Base-by-base conservation (phyloP, 2,329 filamentous ascomycete genomes). In the Grosmannia serpens region DNA sequence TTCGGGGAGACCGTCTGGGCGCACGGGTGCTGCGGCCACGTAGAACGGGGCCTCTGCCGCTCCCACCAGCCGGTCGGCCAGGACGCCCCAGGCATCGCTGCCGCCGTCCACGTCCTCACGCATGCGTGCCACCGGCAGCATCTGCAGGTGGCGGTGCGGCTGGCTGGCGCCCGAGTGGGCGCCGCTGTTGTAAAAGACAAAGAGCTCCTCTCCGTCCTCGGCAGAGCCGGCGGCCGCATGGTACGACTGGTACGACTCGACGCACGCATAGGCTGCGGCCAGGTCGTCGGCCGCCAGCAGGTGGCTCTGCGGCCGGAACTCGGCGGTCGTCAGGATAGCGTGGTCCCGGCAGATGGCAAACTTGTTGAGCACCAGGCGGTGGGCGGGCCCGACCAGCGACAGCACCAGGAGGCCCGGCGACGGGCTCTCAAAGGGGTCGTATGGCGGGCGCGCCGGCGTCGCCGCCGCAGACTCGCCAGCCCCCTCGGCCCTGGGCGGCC, bases 341-440 rank as follows among this genome's bases (percentile, higher is more conserved):
- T 90, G 87, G 65, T 84, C 78, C 0, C 81, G 78, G 38, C 88
- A 84, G 54, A 90, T 72, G 54, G 87, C 85, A 65, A 87, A 90
- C 69, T 89, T 90, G 75, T 90, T 90, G 47, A 90, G 74, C 1
- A 90, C 81, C 49, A 89, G 75, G 60, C 78, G 76, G 69, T 90
- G 86, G 10, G 73, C 69, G 0, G 57, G 52, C 13, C 58, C 57
- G 3, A 63, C 33, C 22, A 81, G 73, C 1, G 73, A 74, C 9
- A 87, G 66, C 50, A 84, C 70, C 44, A 85, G 73, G 58, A 86
- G 77, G 11, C 81, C 72, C 3, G 73, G 65, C 0, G 77, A 69
- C 0, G 85, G 85, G 60, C 82, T 75, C 38, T 80, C 82, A 68
- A 90, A 90, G 4, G 85, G 85, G 67, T 89, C 80, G 65, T 79